Base-by-base conservation (phyloP, 176 grass and related monocot species). In the Poa annua region DNA sequence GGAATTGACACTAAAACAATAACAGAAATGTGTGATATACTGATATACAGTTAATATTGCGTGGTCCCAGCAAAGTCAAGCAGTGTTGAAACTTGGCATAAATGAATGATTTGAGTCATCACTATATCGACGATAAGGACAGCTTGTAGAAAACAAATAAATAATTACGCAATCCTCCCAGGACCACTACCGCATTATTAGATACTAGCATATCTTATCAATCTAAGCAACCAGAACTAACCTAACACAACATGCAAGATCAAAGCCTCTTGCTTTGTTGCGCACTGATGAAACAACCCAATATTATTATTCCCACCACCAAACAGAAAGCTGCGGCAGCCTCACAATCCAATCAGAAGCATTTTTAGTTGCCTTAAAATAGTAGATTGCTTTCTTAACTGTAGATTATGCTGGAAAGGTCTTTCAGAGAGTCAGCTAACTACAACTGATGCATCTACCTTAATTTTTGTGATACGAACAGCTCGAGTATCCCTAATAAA, bases 181-280 rank as follows among this genome's bases (percentile, higher is more conserved):
- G 42, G 83, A 84, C 66, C 81, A 29, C 52, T 2, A 42, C 13
- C 17, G 34, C 19, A 84, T 55, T 56, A 84, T 76, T 41, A 84
- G 32, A 74, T 84, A 66, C 16, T 24, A 32, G 1, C 14, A 17
- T 7, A 45, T 50, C 55, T 50, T 50, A 62, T 83, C 81, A 62
- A 41, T 74, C 39, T 32, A 83, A 74, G 81, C 54, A 72, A 73
- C 80, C 54, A 74, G 72, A 74, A 62, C 29, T 56, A 74, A 76
- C 81, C 32, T 75, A 84, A 65, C 35, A 65, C 35, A 75, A 51
- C 45, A 64, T 51, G 57, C 55, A 84, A 52, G 41, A 68, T 53
- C n/a, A 64, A 76, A 76, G 16, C 60, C 22, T 66, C 67, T 66
- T 44, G 9, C 47, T 84, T 76, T 54, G 82, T 52, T 66, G 57